A percentile compares a stretch with the other conserved stretches of the same genome.
These are phyloP conservation scores for Articulospora tetracladia DNA, from an alignment of 495 filamentous ascomycete species.

Conservation along the genomic window DNA sequence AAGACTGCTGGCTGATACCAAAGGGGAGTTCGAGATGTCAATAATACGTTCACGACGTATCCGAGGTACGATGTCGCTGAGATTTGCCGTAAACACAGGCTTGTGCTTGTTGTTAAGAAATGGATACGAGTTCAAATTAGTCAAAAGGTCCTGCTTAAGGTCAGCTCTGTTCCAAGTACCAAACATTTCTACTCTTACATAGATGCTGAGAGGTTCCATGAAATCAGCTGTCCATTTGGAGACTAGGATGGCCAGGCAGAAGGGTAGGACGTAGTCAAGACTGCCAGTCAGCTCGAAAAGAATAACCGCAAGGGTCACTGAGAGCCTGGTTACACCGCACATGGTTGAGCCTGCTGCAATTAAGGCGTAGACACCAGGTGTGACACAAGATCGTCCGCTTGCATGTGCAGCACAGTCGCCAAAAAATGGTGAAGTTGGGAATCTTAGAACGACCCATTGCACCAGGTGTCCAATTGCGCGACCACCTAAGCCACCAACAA, in stretches of 20 bases:
- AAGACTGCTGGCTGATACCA: constrained; percentile 70
- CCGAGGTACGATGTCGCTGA: constrained; percentile 81
- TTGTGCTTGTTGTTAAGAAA: constrained; percentile 93
- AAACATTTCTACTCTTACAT: constrained; percentile 47
- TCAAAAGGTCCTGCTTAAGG: constrained; percentile 70
- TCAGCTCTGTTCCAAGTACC: neutral
- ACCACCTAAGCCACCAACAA: constrained; percentile 90
- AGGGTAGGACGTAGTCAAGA: constrained; percentile 90
- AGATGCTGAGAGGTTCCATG: constrained; percentile 91
- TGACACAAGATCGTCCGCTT: constrained; percentile 79
- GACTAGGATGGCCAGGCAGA: constrained; percentile 87
- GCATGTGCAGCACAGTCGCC: constrained; percentile 63
- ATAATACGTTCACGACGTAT: constrained; percentile 73
- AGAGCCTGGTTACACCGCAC: constrained; percentile 94
- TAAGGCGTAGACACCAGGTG: constrained; percentile 92
- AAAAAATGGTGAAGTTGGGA: constrained; percentile 69
- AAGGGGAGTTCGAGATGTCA: constrained; percentile 76
- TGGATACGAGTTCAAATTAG: constrained; percentile 95
- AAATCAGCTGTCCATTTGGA: constrained; percentile 98
- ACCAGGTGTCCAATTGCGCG: constrained; percentile 82
- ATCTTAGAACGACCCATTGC: constrained; percentile 74
- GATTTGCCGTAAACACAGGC: constrained; percentile 76
- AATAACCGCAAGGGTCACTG: constrained; percentile 92
- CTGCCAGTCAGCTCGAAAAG: constrained; percentile 94
- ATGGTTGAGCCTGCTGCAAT: constrained; percentile 95